phyloP scores from a whole-genome alignment of 164 flowering plant genomes.

The Kingdonia uniflora region DNA sequence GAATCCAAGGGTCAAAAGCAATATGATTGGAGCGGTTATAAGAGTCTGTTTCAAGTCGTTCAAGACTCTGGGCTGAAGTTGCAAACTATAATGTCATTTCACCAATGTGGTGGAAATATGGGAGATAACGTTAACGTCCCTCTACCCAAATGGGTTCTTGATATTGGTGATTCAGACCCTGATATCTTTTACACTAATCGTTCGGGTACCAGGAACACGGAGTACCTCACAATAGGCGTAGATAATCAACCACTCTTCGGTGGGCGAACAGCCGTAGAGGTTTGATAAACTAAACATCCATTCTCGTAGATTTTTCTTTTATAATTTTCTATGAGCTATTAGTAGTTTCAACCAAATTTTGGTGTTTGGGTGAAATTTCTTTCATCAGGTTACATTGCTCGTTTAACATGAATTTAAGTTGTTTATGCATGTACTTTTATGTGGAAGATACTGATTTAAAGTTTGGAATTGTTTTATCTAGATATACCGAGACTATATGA shows the following conservation, averaged over 20 bases:
- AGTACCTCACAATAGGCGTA: slow-evolving; percentile 56
- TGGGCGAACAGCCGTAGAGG: slow-evolving; percentile 75
- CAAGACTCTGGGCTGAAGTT: slow-evolving; percentile 45
- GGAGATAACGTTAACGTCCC: slow-evolving; percentile 68
- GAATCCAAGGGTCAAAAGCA: slow-evolving; percentile 59
- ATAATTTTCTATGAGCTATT: neutral
- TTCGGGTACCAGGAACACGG: slow-evolving; percentile 46
- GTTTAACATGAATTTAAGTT: too few relatives aligned
- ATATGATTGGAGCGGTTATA: slow-evolving; percentile 71
- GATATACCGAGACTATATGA: too few relatives aligned
- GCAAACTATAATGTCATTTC: slow-evolving; percentile 78
- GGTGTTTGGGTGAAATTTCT: too few relatives aligned
- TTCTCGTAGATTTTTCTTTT: neutral
- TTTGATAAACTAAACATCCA: too few relatives aligned
- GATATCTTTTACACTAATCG: slow-evolving; percentile 75
- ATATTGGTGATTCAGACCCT: slow-evolving; percentile 50
- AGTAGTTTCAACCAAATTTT: neutral
- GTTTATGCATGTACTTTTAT: too few relatives aligned
- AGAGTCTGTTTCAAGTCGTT: slow-evolving; percentile 44
- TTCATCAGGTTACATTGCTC: too few relatives aligned
- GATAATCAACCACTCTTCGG: slow-evolving; percentile 52
- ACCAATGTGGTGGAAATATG: too few relatives aligned
- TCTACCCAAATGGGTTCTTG: slow-evolving; percentile 65
- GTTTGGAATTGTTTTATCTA: too few relatives aligned
- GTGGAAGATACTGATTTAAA: too few relatives aligned